Percentiles rank a stretch among this genome's conserved stretches.
phyloP scores from a whole-genome alignment of 208 protist genomes.

The Acanthamoeba castellanii region DNA sequence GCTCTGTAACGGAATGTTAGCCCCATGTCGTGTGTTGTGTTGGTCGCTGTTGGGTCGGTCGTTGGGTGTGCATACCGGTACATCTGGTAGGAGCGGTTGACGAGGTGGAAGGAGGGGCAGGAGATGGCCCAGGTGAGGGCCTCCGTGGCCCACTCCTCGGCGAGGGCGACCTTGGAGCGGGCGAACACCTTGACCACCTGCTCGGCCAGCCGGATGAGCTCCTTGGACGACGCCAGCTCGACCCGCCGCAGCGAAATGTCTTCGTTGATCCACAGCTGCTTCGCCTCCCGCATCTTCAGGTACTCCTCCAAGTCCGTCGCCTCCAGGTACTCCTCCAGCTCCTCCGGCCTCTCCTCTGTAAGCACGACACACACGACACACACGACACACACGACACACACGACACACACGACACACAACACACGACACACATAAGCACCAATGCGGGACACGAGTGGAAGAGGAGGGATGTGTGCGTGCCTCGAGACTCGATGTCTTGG shows the following conservation, averaged over 20 bases:
- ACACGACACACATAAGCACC: neutral
- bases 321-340: neutral
- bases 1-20: constrained; percentile 20
- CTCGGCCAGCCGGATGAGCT: constrained; percentile 3
- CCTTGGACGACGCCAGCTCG: neutral
- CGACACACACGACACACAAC: too few species aligned
- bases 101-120: constrained; percentile 68
- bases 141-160: constrained; percentile 64
- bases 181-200: constrained; percentile 4
- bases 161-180: constrained; percentile 9
- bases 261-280: constrained; percentile 64
- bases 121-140: constrained; percentile 64
- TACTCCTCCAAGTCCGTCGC: constrained; percentile 44
- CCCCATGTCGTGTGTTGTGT: neutral
- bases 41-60: too few species aligned
- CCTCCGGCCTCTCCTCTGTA: constrained; percentile 50
- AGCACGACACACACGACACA: too few species aligned
- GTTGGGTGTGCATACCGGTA: neutral
- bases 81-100: constrained; percentile 72
- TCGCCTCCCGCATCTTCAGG: constrained; percentile 41
- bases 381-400: too few species aligned
- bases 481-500: constrained; percentile 8
- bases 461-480: neutral
- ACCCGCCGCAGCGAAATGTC: constrained; percentile 54
- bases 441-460: neutral